These are phyloP conservation scores for Wickerhamomyces xylosicus DNA, from an alignment of 805 yeast genomes.

Conservation along the genomic window DNA sequence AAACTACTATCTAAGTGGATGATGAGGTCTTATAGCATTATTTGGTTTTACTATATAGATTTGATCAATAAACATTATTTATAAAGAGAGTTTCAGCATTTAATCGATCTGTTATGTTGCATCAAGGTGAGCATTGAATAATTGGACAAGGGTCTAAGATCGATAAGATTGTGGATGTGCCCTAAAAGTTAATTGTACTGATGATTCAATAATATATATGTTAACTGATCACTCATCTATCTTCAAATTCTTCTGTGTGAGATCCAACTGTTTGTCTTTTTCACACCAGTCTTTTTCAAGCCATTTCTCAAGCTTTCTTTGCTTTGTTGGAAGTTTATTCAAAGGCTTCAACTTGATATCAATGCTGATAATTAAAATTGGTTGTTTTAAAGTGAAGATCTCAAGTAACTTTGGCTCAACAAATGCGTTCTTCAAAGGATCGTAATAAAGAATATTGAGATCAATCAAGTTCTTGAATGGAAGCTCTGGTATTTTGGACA, in stretches of 20 bases:
- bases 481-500: constrained; percentile 6
- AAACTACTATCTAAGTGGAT: constrained; percentile 31
- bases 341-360: constrained; percentile 24
- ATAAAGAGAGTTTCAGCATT: not conserved
- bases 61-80: not conserved
- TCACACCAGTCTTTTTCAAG: constrained; percentile 63
- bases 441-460: constrained; percentile 28
- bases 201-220: too few species aligned
- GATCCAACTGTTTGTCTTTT: constrained; percentile 45
- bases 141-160: too few species aligned
- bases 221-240: constrained; percentile 4
- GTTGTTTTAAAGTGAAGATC: constrained; percentile 24
- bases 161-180: too few species aligned
- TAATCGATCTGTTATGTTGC: too few species aligned
- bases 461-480: constrained; percentile 20
- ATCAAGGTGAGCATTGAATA: too few species aligned
- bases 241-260: constrained; percentile 25
- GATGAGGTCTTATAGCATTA: too few species aligned
- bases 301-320: constrained; percentile 59
- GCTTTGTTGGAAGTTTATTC: constrained; percentile 38
- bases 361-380: constrained; percentile 17
- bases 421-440: constrained; percentile 21
- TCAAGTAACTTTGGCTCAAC: constrained; percentile 27
- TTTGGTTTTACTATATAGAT: too few species aligned
- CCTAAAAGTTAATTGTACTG: too few species aligned